Conservation (phyloP, 1,139 yeast species). For the Yamadazyma atlantica region DNA sequence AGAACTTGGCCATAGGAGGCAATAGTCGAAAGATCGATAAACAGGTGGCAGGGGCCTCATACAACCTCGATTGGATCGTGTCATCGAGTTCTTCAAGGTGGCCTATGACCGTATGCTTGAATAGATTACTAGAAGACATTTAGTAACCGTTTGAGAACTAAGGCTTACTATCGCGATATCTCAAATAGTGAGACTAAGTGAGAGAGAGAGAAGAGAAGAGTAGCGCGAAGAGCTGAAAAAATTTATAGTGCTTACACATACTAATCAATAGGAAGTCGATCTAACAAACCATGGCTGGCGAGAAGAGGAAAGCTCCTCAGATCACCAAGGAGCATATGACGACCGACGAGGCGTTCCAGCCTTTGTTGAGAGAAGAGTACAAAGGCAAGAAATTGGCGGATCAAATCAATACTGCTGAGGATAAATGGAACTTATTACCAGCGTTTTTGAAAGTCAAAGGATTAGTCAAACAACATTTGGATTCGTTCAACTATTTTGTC, state of each 20-base stretch:
- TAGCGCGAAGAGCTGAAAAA: constrained; percentile 6
- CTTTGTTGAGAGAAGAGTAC: constrained; percentile 74
- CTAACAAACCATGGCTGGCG: constrained; percentile 10
- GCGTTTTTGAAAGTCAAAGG: constrained; percentile 96
- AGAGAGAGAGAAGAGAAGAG: constrained; percentile 13
- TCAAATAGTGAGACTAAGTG: too few species aligned
- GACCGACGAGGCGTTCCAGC: constrained; percentile 62
- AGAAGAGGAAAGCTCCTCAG: constrained; percentile 17
- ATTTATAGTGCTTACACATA: constrained; percentile 5
- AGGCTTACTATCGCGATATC: too few species aligned
- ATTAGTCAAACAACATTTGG: constrained; percentile 93
- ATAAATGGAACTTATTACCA: constrained; percentile 94
- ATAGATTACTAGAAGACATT: constrained; percentile 32
- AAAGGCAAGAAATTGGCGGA: constrained; percentile 86
- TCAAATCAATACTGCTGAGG: constrained; percentile 84
- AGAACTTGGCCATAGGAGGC: constrained; percentile 87
- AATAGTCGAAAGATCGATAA: constrained; percentile 83
- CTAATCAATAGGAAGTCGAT: too few species aligned
- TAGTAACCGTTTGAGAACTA: too few species aligned
- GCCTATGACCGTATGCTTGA: constrained; percentile 71
- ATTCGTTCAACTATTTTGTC: constrained; percentile 93
- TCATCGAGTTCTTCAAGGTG: constrained; percentile 89
- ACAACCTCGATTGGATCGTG: constrained; percentile 74
- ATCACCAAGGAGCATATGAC: constrained; percentile 8
- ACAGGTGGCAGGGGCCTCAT: constrained; percentile 85